Base-by-base conservation (phyloP, 2,329 filamentous ascomycete genomes). In the Hymenoscyphus scutula region DNA sequence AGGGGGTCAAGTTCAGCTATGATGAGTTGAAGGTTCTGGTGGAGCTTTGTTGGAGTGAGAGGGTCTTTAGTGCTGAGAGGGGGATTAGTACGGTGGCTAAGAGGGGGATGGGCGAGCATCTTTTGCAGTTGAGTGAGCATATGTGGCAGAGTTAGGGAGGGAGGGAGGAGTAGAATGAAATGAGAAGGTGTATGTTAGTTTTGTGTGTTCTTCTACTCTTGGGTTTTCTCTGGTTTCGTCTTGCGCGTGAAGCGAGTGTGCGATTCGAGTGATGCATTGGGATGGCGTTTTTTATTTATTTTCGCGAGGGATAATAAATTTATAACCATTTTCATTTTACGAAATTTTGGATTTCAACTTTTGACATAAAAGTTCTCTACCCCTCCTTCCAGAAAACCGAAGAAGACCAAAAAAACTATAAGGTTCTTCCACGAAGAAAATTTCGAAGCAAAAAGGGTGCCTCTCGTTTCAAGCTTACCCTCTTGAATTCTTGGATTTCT, bases 111-210 rank as follows among this genome's bases (percentile, higher is more conserved):
- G 87, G 85, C 61, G 89, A 91, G 70, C 87, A 89, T 78, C 74
- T 90, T 71, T 75, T 90, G 64, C 84, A 83, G 69, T 77, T 93
- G 69, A 89, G 86, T 70, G 89, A 92, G 79, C 81, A 87, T 69
- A 86, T 90, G 84, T 91, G 86, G 86, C 83, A 88, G 62, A 73
- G 65, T 56, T 74, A 68, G 61, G 30, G 59, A 30, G 25, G 41
- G 34, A 19, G 15, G 37, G 55, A 29, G 17, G 48, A 10, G 53
- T n/a, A 8, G 27, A 29, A 17, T 34, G 53, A n/a, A 29, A 17
- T 62, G 63, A 51, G 45, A 19, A 13, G 3, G 7, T 51, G 19
- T 25, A 51, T 51, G n/a, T 51, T 51, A 23, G 25, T 25, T n/a
- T n/a, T n/a, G n/a, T 23, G n/a, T 25, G n/a, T 51, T 25, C 13